Base-by-base conservation (phyloP, 257 asterid genomes). In the Fraxinus pennsylvanica region DNA sequence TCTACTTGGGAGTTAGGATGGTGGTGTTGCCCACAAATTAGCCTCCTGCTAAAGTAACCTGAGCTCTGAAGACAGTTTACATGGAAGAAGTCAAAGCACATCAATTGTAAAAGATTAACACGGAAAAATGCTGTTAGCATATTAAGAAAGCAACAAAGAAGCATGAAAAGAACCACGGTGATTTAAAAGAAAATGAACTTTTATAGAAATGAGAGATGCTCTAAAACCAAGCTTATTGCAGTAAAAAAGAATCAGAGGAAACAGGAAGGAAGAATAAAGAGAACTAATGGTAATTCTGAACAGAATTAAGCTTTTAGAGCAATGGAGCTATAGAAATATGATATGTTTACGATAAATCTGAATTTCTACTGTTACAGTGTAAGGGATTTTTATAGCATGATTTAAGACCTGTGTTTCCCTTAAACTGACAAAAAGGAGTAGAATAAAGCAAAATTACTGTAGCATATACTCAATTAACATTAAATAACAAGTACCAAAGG, bases 61-160 rank as follows among this genome's bases (percentile, higher is more conserved):
- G 68, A 0, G 32, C 14, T 61, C 14, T 61, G 68, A 22, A 8
- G 68, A 61, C 5, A 61, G 65, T 61, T 61, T 61, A 61, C 14
- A 22, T 61, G 68, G 32, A 61, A 22, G 30, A 61, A 61, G 30
- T 8, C 68, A 9, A 61, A 61, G 33, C 68, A 61, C 68, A 61
- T 21, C 29, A 21, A 61, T 5, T 3, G 32, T 61, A 61, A 25
- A 61, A 8, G 15, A 61, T 22, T 61, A 61, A 61, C 30, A 17
- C 4, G 9, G 65, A 6, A 17, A 52, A 15, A n/a, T 5, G 63
- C 6, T 19, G 21, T 17, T 52, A 17, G 61, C n/a, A 19, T 47
- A 45, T 71, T 47, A 73, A 74, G 61, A 27, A 61, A 68, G 75
- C 27, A 14, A 50, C 81, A 43, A 59, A 63, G 63, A 74, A 74